These are phyloP conservation scores for Blepharisma undulans DNA, from an alignment of 169 alveolate genomes.

Conservation along the genomic window DNA sequence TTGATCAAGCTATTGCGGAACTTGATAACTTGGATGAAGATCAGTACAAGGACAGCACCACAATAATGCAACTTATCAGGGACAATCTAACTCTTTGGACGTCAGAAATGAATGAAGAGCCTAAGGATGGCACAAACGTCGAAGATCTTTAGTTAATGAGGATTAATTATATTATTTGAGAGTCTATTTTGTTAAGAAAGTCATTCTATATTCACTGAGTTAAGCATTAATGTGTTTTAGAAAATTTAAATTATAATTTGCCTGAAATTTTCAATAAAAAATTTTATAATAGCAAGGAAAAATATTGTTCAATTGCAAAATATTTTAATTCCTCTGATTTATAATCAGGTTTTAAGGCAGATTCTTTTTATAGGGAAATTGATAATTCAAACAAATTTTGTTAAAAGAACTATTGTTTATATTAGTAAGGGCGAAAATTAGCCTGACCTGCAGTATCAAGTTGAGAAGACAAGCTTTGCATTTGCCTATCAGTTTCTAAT, in stretches of 20 bases:
- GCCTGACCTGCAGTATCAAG: background rate
- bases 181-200: background rate
- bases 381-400: background rate
- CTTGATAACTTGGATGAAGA: constrained; percentile 94
- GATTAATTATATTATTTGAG: background rate
- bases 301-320: background rate
- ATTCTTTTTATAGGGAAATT: background rate
- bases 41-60: constrained; percentile 93
- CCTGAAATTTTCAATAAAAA: no score
- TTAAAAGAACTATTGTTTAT: background rate
- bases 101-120: constrained; percentile 88
- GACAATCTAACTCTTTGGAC: constrained; percentile 97
- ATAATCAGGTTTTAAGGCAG: background rate
- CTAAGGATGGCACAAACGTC: constrained; percentile 39
- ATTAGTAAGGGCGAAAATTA: background rate
- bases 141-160: constrained; percentile 32
- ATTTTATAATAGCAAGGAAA: no score
- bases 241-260: no score
- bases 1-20: constrained; percentile 71
- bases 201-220: background rate
- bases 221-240: background rate
- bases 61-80: constrained; percentile 95
- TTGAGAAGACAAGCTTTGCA: background rate
- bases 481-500: background rate
- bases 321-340: background rate